Evolutionary conservation across 345 rosid species (phyloP).

Genomic region (Pugionium cornutum): DNA sequence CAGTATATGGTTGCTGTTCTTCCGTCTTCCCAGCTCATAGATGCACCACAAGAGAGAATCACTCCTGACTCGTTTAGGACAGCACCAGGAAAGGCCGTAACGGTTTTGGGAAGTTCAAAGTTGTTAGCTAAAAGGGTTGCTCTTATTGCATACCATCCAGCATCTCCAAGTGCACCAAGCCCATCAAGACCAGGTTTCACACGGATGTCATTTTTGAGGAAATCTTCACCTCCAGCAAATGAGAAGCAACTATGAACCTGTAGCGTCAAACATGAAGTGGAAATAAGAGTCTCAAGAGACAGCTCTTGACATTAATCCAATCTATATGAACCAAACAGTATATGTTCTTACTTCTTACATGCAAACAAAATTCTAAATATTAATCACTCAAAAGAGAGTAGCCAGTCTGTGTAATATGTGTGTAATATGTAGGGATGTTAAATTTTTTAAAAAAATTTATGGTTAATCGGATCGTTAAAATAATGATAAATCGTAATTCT

Average conservation of each 20-base stretch:
- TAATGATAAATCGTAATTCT: too few species aligned
- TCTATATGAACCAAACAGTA: background rate
- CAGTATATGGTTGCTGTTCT: conserved; percentile 68
- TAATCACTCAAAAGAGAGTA: too few species aligned
- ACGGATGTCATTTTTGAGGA: conserved; percentile 73
- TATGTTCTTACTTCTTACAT: conserved; percentile 2
- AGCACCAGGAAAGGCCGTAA: conserved; percentile 54
- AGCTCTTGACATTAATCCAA: background rate
- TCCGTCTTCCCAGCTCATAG: conserved; percentile 76
- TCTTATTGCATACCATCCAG: conserved; percentile 81
- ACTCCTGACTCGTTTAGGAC: conserved; percentile 70
- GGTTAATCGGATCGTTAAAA: too few species aligned
- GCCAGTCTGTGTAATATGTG: too few species aligned
- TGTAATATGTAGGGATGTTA: too few species aligned
- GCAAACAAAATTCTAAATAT: too few species aligned
- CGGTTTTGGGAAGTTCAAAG: conserved; percentile 66
- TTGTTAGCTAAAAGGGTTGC: conserved; percentile 62
- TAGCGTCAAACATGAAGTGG: conserved; percentile 9
- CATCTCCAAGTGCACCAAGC: conserved; percentile 90
- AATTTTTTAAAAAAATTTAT: too few species aligned
- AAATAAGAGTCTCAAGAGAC: background rate
- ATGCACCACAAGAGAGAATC: conserved; percentile 72
- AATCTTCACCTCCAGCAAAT: conserved; percentile 53
- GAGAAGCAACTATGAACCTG: conserved; percentile 72
- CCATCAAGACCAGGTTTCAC: conserved; percentile 87